A percentile compares a stretch with the other conserved stretches of the same genome.
Conservation (phyloP, 768 basidiomycete species). For the Tulasnella sp. region DNA sequence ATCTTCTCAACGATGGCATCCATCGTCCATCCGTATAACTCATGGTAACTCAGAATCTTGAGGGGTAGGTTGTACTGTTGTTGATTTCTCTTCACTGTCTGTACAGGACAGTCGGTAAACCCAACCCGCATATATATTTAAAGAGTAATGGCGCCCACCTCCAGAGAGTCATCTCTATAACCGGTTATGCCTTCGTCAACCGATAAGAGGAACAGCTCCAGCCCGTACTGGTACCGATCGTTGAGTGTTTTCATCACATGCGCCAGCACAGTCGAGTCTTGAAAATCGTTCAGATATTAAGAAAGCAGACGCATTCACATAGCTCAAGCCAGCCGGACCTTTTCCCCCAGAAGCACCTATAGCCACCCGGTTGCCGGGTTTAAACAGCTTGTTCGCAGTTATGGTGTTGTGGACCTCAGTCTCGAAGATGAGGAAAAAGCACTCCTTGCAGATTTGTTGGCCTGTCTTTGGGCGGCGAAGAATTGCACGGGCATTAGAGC, state of each 20-base stretch:
- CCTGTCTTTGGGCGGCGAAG: slow-evolving; percentile 93
- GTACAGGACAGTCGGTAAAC: slow-evolving; percentile 12
- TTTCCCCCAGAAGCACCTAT: slow-evolving; percentile 99
- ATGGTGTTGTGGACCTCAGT: slow-evolving; percentile 98
- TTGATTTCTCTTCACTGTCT: slow-evolving; percentile 98
- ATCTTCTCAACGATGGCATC: slow-evolving; percentile 90
- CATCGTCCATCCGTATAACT: slow-evolving; percentile 99
- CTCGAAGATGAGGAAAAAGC: slow-evolving; percentile 96
- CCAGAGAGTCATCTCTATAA: slow-evolving; percentile 93
- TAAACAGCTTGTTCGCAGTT: slow-evolving; percentile 69
- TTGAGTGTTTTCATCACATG: slow-evolving; percentile 95
- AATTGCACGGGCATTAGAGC: slow-evolving; percentile 67
- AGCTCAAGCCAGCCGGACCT: slow-evolving; percentile 40
- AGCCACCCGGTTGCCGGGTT: slow-evolving; percentile 81
- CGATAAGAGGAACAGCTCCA: slow-evolving; percentile 84
- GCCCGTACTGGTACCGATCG: slow-evolving; percentile 84
- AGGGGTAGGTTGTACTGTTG: slow-evolving; percentile 90
- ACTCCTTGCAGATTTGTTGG: slow-evolving; percentile 92
- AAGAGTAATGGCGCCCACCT: slow-evolving; percentile 39
- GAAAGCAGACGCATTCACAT: not conserved
- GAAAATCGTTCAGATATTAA: not conserved
- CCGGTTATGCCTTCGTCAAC: slow-evolving; percentile 99
- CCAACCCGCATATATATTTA: slow-evolving; percentile 3
- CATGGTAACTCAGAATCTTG: slow-evolving; percentile 91
- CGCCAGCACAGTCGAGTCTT: slow-evolving; percentile 96